These are phyloP conservation scores for Candida oleophila DNA, from an alignment of 805 yeast genomes.

Conservation along the genomic window DNA sequence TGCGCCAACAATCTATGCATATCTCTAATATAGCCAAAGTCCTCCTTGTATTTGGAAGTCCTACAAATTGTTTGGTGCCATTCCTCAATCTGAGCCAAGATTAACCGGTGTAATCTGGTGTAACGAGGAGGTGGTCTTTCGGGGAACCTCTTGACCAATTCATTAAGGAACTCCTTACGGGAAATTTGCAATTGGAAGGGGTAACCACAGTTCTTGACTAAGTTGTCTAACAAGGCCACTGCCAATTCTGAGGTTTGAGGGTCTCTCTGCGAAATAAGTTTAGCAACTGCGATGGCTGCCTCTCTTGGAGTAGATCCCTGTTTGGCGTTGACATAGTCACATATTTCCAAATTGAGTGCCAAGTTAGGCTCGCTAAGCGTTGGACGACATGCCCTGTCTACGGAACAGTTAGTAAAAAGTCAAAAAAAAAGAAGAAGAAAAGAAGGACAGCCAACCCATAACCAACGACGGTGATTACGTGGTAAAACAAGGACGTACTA, in stretches of 20 bases:
- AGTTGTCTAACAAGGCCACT: constrained; percentile 75
- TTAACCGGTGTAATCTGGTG: constrained; percentile 77
- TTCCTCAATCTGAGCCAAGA: constrained; percentile 89
- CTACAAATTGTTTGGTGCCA: constrained; percentile 96
- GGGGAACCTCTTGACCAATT: constrained; percentile 88
- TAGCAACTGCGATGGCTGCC: constrained; percentile 84
- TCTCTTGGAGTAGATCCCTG: constrained; percentile 90
- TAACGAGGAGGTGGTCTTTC: constrained; percentile 89
- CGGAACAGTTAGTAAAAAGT: constrained; percentile 5
- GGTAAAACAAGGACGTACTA: too few species aligned
- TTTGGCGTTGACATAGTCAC: constrained; percentile 89
- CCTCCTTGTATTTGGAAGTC: constrained; percentile 87
- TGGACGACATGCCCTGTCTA: constrained; percentile 84
- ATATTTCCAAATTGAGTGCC: constrained; percentile 84
- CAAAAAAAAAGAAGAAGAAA: background rate
- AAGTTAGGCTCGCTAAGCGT: constrained; percentile 83
- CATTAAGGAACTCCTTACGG: constrained; percentile 91
- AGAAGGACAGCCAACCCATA: too few species aligned
- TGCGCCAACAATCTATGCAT: constrained; percentile 89
- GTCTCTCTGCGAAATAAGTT: constrained; percentile 76
- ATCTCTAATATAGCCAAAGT: constrained; percentile 86
- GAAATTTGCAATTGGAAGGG: constrained; percentile 95
- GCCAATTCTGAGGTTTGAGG: constrained; percentile 86
- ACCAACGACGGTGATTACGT: background rate
- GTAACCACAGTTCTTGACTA: constrained; percentile 97